Conservation (phyloP, 2,329 filamentous ascomycete genomes). For the Fusarium hainanense region DNA sequence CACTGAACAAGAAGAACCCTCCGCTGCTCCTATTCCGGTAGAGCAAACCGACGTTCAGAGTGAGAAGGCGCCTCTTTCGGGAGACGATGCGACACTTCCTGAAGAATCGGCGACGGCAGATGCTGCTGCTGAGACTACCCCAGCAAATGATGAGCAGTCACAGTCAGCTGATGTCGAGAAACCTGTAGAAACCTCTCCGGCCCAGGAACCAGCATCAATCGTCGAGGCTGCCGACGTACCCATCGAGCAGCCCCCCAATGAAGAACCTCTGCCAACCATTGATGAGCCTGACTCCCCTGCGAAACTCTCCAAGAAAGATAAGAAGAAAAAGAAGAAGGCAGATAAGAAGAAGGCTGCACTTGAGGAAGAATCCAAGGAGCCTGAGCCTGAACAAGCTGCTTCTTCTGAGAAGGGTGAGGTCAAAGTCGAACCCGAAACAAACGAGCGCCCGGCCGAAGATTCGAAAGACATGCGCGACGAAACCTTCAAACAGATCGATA, state of each 20-base stretch:
- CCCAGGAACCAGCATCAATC: slow-evolving; percentile 34
- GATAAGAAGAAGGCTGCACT: slow-evolving; percentile 48
- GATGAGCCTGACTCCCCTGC: slow-evolving; percentile 39
- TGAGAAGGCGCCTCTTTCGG: slow-evolving; percentile 7
- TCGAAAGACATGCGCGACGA: slow-evolving; percentile 25
- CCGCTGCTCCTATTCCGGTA: neutral
- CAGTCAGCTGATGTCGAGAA: slow-evolving; percentile 44
- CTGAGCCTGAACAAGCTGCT: slow-evolving; percentile 29
- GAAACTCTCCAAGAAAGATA: slow-evolving; percentile 51
- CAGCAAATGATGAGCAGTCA: slow-evolving; percentile 40
- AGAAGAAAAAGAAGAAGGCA: slow-evolving; percentile 46
- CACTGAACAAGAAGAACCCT: slow-evolving; percentile 14
- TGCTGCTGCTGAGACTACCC: slow-evolving; percentile 25
- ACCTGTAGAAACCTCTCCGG: slow-evolving; percentile 33
- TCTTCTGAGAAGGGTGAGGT: slow-evolving; percentile 28
- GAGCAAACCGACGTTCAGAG: slow-evolving; percentile 16
- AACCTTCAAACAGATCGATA: slow-evolving; percentile 29
- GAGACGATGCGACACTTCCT: slow-evolving; percentile 16
- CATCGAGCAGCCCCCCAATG: slow-evolving; percentile 24
- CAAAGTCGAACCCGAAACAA: slow-evolving; percentile 19
- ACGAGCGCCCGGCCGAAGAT: slow-evolving; percentile 20
- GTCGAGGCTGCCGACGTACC: slow-evolving; percentile 23
- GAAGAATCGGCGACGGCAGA: slow-evolving; percentile 31
- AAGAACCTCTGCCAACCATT: slow-evolving; percentile 18
- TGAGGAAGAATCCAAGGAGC: slow-evolving; percentile 38